Base-by-base conservation (phyloP, 306 rosid genomes). In the Spatholobus suberectus region DNA sequence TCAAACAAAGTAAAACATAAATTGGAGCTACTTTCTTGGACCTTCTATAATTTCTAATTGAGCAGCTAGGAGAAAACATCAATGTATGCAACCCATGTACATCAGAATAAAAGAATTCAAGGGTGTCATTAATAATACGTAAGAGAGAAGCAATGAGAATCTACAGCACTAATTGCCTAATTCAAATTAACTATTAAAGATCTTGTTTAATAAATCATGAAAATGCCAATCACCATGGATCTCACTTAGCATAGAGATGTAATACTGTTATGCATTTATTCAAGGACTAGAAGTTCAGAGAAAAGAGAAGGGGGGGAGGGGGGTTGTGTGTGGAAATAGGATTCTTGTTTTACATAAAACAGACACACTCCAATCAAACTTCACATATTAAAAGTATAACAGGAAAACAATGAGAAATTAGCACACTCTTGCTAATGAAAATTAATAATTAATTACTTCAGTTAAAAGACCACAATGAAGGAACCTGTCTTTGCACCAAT, bases 61-160 rank as follows among this genome's bases (percentile, higher is more conserved):
- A 27, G 81, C 82, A 81, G 18, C 24, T 41, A 34, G 23, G 63
- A 71, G 20, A 26, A 82, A 75, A 65, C 27, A 73, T 46, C 40
- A 38, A 20, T 55, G 63, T 35, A 57, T 11, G 55, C 14, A 75
- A 75, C 61, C 65, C 78, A 66, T 24, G 49, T n/a, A 74, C 41
- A 67, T 14, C 75, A 29, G n/a, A 78, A 41, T 32, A 29, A 58
- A 76, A 29, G 61, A 32, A 51, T 3, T 72, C 43, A 77, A 41
- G 6, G 70, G 47, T 21, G 75, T 40, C 54, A 27, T 49, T n/a
- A 20, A 29, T 54, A 5, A 69, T 26, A 70, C 14, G 21, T 6
- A 69, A 29, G 65, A 62, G 59, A 40, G 69, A 76, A 77, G 58
- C 63, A 58, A 38, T 59, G 85, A 81, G 58, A 77, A 70, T 44